phyloP scores from a whole-genome alignment of 2,329 filamentous ascomycete species.

The Pochonia chlamydosporia region DNA sequence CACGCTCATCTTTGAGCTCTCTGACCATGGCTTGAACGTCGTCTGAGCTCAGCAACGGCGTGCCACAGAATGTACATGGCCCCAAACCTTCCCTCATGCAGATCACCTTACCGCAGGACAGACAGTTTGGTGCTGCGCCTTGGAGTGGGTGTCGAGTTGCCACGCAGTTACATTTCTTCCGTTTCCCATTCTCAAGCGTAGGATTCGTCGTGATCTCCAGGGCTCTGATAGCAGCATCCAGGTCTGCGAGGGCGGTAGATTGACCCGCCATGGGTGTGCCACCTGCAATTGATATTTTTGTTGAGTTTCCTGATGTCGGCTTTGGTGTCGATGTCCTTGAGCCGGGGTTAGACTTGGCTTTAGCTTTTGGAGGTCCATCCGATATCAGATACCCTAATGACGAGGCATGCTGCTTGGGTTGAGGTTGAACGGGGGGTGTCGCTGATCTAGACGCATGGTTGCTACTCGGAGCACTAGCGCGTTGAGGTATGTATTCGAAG shows the following conservation, averaged over 20 bases:
- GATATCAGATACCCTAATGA: conserved; percentile 77
- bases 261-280: conserved; percentile 78
- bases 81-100: conserved; percentile 92
- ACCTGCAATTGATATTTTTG: conserved; percentile 69
- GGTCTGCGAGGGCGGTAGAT: conserved; percentile 64
- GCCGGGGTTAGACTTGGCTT: conserved; percentile 46
- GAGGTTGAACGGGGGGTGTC: conserved; percentile 28
- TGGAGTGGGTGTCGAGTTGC: conserved; percentile 83
- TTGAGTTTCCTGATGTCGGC: conserved; percentile 41
- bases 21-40: conserved; percentile 84
- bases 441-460: conserved; percentile 30
- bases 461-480: conserved; percentile 33
- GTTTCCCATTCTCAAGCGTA: conserved; percentile 46
- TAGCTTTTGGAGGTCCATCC: conserved; percentile 56
- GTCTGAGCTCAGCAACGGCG: conserved; percentile 61
- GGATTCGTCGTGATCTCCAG: conserved; percentile 93
- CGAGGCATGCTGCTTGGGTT: conserved; percentile 45
- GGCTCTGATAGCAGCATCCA: conserved; percentile 77
- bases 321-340: conserved; percentile 52
- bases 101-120: conserved; percentile 89
- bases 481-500: conserved; percentile 64
- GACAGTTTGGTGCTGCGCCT: conserved; percentile 86
- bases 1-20: conserved; percentile 77
- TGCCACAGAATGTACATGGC: conserved; percentile 85
- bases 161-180: conserved; percentile 79